Evolutionary conservation across 371 early-diverging fungal species (phyloP).

Genomic region (Mucor piriformis): DNA sequence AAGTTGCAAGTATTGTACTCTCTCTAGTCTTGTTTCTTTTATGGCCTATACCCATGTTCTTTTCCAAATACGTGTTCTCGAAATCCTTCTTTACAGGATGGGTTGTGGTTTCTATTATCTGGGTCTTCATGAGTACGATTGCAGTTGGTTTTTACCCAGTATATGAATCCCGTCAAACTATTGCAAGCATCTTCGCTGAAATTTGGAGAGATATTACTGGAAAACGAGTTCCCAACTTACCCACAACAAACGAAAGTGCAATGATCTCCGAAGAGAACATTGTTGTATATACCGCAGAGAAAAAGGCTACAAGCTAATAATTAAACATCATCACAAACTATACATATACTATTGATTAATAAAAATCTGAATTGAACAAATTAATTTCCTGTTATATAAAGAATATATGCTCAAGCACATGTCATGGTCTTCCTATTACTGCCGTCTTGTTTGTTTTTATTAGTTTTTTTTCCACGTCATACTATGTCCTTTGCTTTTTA

Average conservation of each 20-base stretch:
- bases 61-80: conserved; percentile 64
- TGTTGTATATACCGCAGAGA: conserved; percentile 20
- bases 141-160: conserved; percentile 65
- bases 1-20: conserved; percentile 42
- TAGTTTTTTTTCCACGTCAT: not conserved
- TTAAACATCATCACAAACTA: not conserved
- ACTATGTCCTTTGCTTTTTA: not conserved
- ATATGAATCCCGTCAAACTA: conserved; percentile 55
- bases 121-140: conserved; percentile 60
- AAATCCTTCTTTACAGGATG: conserved; percentile 69
- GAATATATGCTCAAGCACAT: not conserved
- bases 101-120: conserved; percentile 65
- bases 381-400: no score
- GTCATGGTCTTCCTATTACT: not conserved
- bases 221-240: conserved; percentile 23
- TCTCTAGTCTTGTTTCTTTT: conserved; percentile 61
- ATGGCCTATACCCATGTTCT: conserved; percentile 75
- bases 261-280: conserved; percentile 27
- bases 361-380: no score
- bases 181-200: conserved; percentile 41
- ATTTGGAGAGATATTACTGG: conserved; percentile 47
- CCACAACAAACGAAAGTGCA: conserved; percentile 8
- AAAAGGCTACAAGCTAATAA: conserved; percentile 6
- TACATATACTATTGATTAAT: not conserved
- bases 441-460: not conserved